Conservation (phyloP, 2,329 filamentous ascomycete genomes). For the Ophiostoma fasciatum region DNA sequence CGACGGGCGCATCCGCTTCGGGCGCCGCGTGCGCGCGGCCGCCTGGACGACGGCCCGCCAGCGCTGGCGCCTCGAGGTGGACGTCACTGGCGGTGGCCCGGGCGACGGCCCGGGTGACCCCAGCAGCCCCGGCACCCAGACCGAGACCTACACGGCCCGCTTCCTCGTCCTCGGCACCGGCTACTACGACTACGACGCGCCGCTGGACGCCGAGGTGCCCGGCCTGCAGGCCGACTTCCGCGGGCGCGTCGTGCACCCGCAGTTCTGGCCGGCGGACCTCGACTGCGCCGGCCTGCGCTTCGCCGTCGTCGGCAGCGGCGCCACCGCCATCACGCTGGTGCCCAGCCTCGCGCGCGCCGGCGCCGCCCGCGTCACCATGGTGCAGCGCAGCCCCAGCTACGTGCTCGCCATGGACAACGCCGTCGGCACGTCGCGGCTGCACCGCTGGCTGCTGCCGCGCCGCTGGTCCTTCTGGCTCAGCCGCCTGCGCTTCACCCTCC, state of each 20-base stretch:
- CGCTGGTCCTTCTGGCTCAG: constrained; percentile 33
- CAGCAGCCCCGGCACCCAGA: too few species aligned
- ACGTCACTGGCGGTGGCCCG: too few species aligned
- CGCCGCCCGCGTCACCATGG: constrained; percentile 55
- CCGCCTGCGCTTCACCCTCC: constrained; percentile 34
- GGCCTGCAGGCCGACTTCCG: constrained; percentile 45
- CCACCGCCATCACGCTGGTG: constrained; percentile 62
- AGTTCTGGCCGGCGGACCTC: constrained; percentile 41
- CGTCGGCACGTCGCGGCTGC: constrained; percentile 32
- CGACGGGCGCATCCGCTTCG: constrained; percentile 35
- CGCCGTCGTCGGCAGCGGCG: constrained; percentile 60
- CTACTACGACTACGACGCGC: constrained; percentile 56
- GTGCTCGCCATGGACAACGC: constrained; percentile 37
- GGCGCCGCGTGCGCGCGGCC: constrained; percentile 30
- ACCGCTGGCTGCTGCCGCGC: constrained; percentile 28
- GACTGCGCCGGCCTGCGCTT: constrained; percentile 54
- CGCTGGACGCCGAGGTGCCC: constrained; percentile 44
- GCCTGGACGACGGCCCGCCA: constrained; percentile 43
- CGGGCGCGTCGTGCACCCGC: constrained; percentile 38
- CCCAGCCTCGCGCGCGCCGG: constrained; percentile 52
- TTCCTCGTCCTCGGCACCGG: constrained; percentile 44
- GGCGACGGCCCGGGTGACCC: too few species aligned
- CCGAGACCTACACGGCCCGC: too few species aligned
- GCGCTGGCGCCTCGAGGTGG: constrained; percentile 36
- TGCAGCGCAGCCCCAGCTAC: constrained; percentile 64